Conservation (phyloP, 768 basidiomycete genomes). For the Coprinopsis cinerea region DNA sequence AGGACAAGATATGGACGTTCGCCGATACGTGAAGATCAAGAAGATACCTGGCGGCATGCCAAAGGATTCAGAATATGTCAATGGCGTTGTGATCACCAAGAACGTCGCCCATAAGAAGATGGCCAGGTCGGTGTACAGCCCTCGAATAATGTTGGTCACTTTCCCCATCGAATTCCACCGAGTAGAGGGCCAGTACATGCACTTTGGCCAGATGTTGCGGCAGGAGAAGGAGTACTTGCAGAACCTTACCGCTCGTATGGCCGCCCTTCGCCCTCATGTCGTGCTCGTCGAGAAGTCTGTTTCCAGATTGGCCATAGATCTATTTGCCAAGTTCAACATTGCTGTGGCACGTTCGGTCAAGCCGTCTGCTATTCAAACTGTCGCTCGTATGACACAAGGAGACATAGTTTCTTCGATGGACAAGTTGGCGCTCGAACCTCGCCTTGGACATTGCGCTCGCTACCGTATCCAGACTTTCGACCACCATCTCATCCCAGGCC, state of each 20-base stretch:
- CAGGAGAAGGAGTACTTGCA: conserved; percentile 93
- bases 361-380: conserved; percentile 75
- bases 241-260: conserved; percentile 82
- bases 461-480: conserved; percentile 93
- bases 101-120: conserved; percentile 96
- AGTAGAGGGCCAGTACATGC: conserved; percentile 88
- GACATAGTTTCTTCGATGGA: conserved; percentile 96
- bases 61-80: conserved; percentile 92
- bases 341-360: conserved; percentile 90
- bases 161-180: conserved; percentile 94
- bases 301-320: conserved; percentile 84
- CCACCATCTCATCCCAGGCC: conserved; percentile 89
- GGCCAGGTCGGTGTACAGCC: conserved; percentile 75
- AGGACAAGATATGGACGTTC: conserved; percentile 92
- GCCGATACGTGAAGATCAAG: conserved; percentile 96
- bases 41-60: conserved; percentile 94
- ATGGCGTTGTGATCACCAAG: conserved; percentile 96
- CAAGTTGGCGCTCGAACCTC: conserved; percentile 83
- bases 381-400: conserved; percentile 92
- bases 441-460: conserved; percentile 78
- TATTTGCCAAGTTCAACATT: conserved; percentile 77
- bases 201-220: conserved; percentile 83
- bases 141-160: conserved; percentile 93
- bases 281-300: conserved; percentile 91
- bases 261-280: conserved; percentile 87